Evolutionary conservation across 2,329 filamentous ascomycete species (phyloP).

Genomic region (Fusarium heterosporum): DNA sequence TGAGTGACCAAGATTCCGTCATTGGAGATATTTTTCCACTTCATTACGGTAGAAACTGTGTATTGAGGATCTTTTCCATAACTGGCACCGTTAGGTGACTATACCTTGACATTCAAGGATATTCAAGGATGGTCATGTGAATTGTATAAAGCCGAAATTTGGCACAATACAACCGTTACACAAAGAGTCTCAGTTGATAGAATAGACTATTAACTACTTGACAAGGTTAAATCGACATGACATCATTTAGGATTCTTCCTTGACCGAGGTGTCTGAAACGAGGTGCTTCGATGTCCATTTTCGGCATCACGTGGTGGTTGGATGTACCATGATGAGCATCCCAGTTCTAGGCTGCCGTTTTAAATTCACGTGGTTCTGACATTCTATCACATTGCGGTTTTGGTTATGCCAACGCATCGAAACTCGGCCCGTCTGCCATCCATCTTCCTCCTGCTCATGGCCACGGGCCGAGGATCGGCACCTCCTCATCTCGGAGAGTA

Average conservation of each 20-base stretch:
- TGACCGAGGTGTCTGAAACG: constrained; percentile 10
- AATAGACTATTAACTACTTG: neutral
- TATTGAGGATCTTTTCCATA: constrained; percentile 2
- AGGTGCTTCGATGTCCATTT: constrained; percentile 7
- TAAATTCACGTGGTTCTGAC: constrained; percentile 10
- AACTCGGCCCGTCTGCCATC: constrained; percentile 22
- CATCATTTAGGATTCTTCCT: constrained; percentile 25
- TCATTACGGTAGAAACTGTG: neutral
- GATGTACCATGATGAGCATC: too few relatives aligned
- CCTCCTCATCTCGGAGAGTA: constrained; percentile 28
- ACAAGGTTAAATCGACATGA: constrained; percentile 14
- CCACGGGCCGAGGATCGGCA: constrained; percentile 34
- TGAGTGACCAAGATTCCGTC: neutral
- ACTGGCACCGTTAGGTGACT: constrained; percentile 11
- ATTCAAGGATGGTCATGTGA: constrained; percentile 13
- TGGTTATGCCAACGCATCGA: constrained; percentile 27
- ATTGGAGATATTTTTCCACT: neutral
- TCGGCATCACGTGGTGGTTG: constrained; percentile 24
- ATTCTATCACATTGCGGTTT: constrained; percentile 24
- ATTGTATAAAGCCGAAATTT: neutral
- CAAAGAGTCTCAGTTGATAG: constrained; percentile 17
- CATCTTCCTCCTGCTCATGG: constrained; percentile 3
- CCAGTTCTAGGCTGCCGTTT: constrained; percentile 13
- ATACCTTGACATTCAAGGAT: constrained; percentile 1
- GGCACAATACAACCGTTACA: constrained; percentile 4